Evolutionary conservation across 2,329 filamentous ascomycete species (phyloP), one percentile per base, ranked within the genome.

Genomic region (Talaromyces atroroseus): DNA sequence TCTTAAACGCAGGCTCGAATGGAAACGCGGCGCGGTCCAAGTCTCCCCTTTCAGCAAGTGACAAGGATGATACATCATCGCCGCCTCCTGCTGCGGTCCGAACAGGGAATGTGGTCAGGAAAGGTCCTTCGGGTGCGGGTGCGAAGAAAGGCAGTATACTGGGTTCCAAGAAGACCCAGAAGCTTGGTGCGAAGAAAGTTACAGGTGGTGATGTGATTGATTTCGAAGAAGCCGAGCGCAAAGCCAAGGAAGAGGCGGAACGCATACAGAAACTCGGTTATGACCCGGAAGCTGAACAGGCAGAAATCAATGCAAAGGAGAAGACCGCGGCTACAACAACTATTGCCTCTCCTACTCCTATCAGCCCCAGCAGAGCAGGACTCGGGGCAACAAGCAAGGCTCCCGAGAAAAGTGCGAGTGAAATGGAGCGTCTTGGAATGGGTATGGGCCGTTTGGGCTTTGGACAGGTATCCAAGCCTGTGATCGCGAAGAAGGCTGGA

Each of bases 181-280:
- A 95, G 77, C 81, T 97, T 11, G 94, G 92, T 36, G 92, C 86
- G 26, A 97, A 97, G 83, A 97, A 97, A 79, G 83, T 95, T 34
- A 83, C 81, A 3, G 76, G 77, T 32, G 82, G 79, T 47, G 88
- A 92, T 62, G 76, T 85, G 12, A 92, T 99, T 61, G 92, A 99
- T 76, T 99, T 99, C 67, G 94, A 99, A 62, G 94, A 92, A 72
- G 94, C 92, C 2, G 94, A 99, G 79, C 90, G 89, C 74, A 96
- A 95, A 76, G 94, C 94, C 45, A 95, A 92, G 73, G 94, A 97
- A 74, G 94, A 99, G 74, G 94, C 92, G 2, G 94, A 97, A 73
- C 87, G 94, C 63, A 94, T 96, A 69, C 91, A 88, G 71, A 96
- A 95, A 76, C 79, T 99, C 21, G 94, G 94, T 40, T 99, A 99